Conservation (phyloP, 306 rosid species). For the Trichosanthes cucumerina region DNA sequence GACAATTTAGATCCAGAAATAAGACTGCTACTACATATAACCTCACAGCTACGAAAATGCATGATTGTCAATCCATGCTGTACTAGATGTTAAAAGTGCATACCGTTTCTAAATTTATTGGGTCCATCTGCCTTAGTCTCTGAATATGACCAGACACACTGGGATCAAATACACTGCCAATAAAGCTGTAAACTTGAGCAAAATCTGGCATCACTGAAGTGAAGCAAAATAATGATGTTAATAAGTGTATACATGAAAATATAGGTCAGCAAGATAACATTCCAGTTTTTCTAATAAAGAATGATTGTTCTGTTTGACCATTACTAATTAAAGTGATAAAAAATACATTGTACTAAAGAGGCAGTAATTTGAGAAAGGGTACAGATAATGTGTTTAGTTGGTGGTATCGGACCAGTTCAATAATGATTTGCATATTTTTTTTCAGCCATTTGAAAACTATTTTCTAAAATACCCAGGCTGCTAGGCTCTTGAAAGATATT, state of each 20-base stretch:
- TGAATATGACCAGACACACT: slow-evolving; percentile 47
- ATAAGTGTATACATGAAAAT: background rate
- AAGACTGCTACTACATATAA: background rate
- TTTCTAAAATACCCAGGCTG: background rate
- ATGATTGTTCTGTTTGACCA: background rate
- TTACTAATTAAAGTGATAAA: background rate
- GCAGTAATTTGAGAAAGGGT: background rate
- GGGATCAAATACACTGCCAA: slow-evolving; percentile 87
- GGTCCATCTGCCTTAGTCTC: slow-evolving; percentile 71
- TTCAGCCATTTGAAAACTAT: background rate
- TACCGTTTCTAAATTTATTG: slow-evolving; percentile 80
- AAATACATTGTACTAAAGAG: background rate
- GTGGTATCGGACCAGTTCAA: background rate
- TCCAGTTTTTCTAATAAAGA: background rate
- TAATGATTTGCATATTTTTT: background rate
- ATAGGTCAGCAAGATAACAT: background rate
- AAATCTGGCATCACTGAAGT: slow-evolving; percentile 76
- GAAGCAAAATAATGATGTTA: background rate
- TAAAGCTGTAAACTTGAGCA: slow-evolving; percentile 66
- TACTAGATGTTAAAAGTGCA: slow-evolving; percentile 10
- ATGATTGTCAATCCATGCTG: background rate
- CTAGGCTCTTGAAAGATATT: background rate
- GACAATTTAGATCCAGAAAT: background rate
- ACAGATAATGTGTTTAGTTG: background rate
- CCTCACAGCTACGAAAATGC: background rate